Percentiles rank a stretch among this genome's conserved stretches.
phyloP scores from a whole-genome alignment of 2,329 filamentous ascomycete species.

The Aspergillus bombycis region DNA sequence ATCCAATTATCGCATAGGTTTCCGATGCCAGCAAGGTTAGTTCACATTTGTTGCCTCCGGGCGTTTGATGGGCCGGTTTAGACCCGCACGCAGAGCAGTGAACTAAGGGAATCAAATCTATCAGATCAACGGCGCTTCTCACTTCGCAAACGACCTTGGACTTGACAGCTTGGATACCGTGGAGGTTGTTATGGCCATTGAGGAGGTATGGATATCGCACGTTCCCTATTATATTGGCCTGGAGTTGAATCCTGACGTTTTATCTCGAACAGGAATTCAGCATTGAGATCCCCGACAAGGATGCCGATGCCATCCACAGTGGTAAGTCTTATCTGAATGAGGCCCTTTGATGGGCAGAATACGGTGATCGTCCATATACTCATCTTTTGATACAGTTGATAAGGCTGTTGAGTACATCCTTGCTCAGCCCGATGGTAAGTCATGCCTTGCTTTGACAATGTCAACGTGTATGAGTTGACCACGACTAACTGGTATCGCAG shows the following conservation, averaged over 20 bases:
- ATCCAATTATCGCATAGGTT: constrained; percentile 30
- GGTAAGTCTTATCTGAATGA: constrained; percentile 62
- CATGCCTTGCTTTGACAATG: constrained; percentile 26
- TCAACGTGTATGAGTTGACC: neutral
- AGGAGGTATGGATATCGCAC: constrained; percentile 69
- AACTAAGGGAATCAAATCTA: constrained; percentile 26
- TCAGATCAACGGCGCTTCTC: constrained; percentile 79
- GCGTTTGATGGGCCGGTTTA: neutral
- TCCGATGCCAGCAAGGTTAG: constrained; percentile 46
- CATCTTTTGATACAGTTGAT: constrained; percentile 64
- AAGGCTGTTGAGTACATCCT: constrained; percentile 94
- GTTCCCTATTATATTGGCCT: constrained; percentile 14
- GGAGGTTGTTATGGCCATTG: constrained; percentile 99
- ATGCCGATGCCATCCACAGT: constrained; percentile 91
- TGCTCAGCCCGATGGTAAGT: constrained; percentile 86
- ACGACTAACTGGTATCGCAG: constrained; percentile 29
- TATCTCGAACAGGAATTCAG: constrained; percentile 65
- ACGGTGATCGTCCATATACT: constrained; percentile 16
- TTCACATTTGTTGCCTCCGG: neutral
- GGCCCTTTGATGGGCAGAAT: neutral
- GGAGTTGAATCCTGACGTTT: constrained; percentile 16
- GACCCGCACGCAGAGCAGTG: constrained; percentile 7
- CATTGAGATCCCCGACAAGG: constrained; percentile 98
- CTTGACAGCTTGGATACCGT: constrained; percentile 97
- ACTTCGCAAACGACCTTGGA: constrained; percentile 97